Percentiles rank a stretch among this genome's conserved stretches.
Conservation (phyloP, 352 stramenopile genomes). For the Pythium brachiatum region DNA sequence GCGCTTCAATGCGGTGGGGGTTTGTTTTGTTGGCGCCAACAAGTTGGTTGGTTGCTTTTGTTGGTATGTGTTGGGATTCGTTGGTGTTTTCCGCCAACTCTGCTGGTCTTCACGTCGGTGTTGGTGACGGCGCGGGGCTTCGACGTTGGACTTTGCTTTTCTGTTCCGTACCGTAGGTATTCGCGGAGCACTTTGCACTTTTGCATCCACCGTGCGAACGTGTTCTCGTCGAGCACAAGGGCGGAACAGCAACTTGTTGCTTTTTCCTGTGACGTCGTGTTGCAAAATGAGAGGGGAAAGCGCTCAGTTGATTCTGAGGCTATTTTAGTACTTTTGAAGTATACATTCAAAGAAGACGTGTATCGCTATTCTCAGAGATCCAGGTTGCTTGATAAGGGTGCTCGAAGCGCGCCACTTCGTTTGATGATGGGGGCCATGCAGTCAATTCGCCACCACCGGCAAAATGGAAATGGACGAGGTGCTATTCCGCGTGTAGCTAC, state of each 20-base stretch:
- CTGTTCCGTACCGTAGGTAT: neutral
- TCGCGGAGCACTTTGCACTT: conserved; percentile 2
- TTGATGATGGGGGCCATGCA: conserved; percentile 1
- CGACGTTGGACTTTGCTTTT: neutral
- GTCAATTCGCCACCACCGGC: conserved; percentile 2
- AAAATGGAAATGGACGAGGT: neutral
- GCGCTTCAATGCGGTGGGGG: neutral
- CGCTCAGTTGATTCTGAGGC: neutral
- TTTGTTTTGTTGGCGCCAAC: neutral
- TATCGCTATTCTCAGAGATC: neutral
- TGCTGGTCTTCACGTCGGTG: neutral
- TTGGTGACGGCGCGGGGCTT: neutral
- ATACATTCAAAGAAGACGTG: neutral
- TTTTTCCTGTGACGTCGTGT: neutral
- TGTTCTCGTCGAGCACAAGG: neutral
- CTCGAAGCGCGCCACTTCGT: conserved; percentile 1
- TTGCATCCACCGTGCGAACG: neutral
- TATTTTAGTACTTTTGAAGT: no score
- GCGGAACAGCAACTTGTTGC: conserved; percentile 1
- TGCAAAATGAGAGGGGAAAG: neutral
- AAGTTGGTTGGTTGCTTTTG: conserved; percentile 1
- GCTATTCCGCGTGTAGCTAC: neutral
- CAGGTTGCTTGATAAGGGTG: neutral
- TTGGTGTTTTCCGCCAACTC: neutral
- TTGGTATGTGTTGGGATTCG: no score